These are phyloP conservation scores for Rosa hybrid DNA, from an alignment of 331 rosid species.

Conservation along the genomic window DNA sequence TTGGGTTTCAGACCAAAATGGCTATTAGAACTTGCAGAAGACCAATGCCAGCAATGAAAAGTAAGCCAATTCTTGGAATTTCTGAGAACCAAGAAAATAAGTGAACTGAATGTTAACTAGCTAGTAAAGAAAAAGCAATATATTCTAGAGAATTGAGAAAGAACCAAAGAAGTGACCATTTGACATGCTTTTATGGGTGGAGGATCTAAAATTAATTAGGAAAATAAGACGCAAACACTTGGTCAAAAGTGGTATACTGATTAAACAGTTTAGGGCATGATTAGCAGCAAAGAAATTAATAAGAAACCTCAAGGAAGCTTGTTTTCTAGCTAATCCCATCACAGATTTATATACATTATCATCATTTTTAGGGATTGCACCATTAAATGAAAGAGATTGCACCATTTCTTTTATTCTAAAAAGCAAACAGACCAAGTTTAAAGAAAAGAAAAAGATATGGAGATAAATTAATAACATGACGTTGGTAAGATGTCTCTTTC, in stretches of 20 bases:
- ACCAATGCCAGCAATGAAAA: not conserved
- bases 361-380: constrained; percentile 13
- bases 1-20: not conserved
- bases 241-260: constrained; percentile 7
- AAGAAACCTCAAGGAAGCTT: constrained; percentile 22
- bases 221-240: not conserved
- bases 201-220: not conserved
- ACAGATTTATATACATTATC: constrained; percentile 21
- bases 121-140: not conserved
- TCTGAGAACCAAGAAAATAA: not conserved
- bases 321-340: constrained; percentile 20
- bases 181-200: not conserved
- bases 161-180: not conserved
- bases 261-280: not conserved
- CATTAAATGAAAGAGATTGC: constrained; percentile 28
- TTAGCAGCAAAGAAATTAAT: not conserved
- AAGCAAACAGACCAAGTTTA: not conserved
- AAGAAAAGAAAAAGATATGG: not conserved
- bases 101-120: not conserved
- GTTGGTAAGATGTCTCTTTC: constrained; percentile 51
- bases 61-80: not conserved
- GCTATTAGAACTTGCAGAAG: not conserved
- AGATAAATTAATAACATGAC: constrained; percentile 16
- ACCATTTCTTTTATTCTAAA: not conserved
- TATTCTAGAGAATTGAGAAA: not conserved